Evolutionary conservation across 768 basidiomycete genomes (phyloP).

Genomic region (Boletus pseudo-olivaceus): DNA sequence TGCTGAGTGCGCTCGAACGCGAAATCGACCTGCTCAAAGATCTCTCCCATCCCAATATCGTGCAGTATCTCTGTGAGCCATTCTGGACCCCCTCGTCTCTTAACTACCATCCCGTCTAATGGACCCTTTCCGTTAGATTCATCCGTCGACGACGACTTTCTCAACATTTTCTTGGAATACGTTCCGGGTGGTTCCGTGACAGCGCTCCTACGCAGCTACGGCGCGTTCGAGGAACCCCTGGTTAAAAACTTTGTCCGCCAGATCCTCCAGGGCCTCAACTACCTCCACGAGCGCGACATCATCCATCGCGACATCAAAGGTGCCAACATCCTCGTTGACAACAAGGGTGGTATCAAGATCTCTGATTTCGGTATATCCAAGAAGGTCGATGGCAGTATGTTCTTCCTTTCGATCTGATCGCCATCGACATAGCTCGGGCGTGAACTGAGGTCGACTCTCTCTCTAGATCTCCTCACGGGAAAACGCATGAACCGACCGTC

Average conservation of each 20-base stretch:
- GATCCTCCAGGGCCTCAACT: conserved; percentile 83
- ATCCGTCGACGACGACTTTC: conserved; percentile 81
- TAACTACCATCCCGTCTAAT: background rate
- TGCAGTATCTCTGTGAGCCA: conserved; percentile 90
- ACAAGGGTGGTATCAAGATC: conserved; percentile 96
- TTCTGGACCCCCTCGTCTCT: background rate
- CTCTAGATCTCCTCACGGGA: conserved; percentile 44
- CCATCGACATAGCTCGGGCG: background rate
- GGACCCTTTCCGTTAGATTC: conserved; percentile 59
- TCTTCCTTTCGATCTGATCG: background rate
- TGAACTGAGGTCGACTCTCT: background rate
- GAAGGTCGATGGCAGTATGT: conserved; percentile 94
- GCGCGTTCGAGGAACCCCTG: conserved; percentile 89
- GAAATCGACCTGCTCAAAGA: conserved; percentile 94
- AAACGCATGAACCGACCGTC: conserved; percentile 86
- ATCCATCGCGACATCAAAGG: conserved; percentile 99
- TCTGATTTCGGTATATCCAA: conserved; percentile 97
- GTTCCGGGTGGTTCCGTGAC: conserved; percentile 95
- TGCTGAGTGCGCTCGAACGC: conserved; percentile 87
- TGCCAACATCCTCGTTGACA: conserved; percentile 96
- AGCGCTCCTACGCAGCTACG: conserved; percentile 83
- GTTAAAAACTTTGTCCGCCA: conserved; percentile 92
- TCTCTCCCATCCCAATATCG: conserved; percentile 92
- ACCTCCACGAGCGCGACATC: conserved; percentile 90
- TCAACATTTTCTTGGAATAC: conserved; percentile 97